Base-by-base conservation (phyloP, 2,329 filamentous ascomycete species). In the Diaporthe citri region DNA sequence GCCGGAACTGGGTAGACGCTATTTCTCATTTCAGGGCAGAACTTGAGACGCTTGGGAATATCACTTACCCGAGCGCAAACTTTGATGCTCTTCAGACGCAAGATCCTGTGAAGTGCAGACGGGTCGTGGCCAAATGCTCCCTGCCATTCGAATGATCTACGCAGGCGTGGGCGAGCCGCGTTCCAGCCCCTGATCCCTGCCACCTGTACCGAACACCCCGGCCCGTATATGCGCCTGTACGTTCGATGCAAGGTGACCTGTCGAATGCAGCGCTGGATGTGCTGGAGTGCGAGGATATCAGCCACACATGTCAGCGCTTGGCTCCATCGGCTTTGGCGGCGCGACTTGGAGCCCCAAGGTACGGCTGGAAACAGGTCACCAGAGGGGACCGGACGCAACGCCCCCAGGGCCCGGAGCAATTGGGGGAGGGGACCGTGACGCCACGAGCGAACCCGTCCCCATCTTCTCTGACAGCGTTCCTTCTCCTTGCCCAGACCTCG, bases 241-340 rank as follows among this genome's bases (percentile, higher is more conserved):
- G 46, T 52, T 52, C 22, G 46, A 67, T 52, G 62, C 62, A 67
- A 39, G 46, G 62, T 67, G 62, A 67, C 62, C 62, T 67, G 62
- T 67, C 62, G 62, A 28, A 20, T 52, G 62, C 46, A 28, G 62
- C 20, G 62, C 62, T 52, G 31, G 62, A 28, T 28, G 31, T 28
- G 13, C 13, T 67, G 9, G 46, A 39, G 13, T 52, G 62, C 62
- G 62, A 67, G 62, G 62, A 31, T 52, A 39, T 52, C 31, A 67
- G 62, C 62, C 62, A 67, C 62, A 67, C 62, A 51, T 67, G 62
- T 67, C 62, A 67, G 62, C 62, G 22, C 62, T 67, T 67, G 62
- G 28, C 62, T 67, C n/a, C 46, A 52, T 67, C 62, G 46, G 62
- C 62, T 67, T 52, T 67, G 46, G 62, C 31, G 46, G 62, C 46